Evolutionary conservation across 1,284 basidiomycete genomes (phyloP), one percentile per base, ranked within the genome.

Genomic region (Fomes fomentarius): DNA sequence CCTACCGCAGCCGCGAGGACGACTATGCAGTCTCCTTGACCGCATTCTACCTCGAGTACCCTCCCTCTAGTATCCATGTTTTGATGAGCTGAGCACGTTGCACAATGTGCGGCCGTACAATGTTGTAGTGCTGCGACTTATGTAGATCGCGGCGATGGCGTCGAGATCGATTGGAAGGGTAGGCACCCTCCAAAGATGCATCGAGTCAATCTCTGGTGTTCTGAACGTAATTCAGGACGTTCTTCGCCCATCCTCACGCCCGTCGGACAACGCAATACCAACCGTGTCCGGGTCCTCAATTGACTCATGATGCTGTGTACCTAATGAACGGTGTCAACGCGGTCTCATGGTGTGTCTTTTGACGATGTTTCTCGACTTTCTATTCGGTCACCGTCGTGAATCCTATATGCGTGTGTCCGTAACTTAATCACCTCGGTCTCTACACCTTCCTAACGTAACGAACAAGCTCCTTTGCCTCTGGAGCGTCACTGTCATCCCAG

Each of bases 31-130:
- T 78, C 76, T 11, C 76, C 76, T 48, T 77, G 76, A 1, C 76
- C 76, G 56, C 76, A 77, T 30, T 76, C 76, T 12, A 78, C 60
- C 56, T 79, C 76, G 2, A 78, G 64, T 3, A 78, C 64, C 3
- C 56, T 58, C 28, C 65, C 64, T 4, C 74, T 75, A 1, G 49
- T 54, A 4, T 56, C 69, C 71, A 77, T 7, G 62, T 62, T 7
- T 60, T 51, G 15, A 75, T 56, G 6, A 77, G 62, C 25, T 68
- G 63, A 31, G 74, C 60, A n/a, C 76, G 73, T 45, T 78, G 73
- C 48, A 69, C 57, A 26, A 70, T 70, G 53, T 73, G 72, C n/a
- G 53, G 38, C 6, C 63, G 53, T 10, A 64, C 59, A 24, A 65
- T 37, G 12, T 45, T 19, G 40, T 61, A 50, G 28, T 58, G 33